Evolutionary conservation across 2,329 filamentous ascomycete species (phyloP).

Genomic region (Thielaviopsis populi): DNA sequence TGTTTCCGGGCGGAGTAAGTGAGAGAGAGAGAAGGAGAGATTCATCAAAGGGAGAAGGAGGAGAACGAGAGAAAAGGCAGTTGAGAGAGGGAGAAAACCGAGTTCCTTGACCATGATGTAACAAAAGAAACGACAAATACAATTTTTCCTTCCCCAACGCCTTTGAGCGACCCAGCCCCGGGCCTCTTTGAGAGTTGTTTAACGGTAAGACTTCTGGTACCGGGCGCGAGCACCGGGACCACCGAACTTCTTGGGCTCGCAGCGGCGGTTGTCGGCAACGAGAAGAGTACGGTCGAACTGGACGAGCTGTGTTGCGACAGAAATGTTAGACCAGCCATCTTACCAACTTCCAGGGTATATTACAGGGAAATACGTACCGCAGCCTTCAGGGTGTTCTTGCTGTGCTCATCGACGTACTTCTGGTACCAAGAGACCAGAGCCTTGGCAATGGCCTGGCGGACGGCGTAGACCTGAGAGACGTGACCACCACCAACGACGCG

Average conservation of each 20-base stretch:
- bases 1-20: constrained; percentile 3
- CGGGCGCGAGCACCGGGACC: constrained; percentile 87
- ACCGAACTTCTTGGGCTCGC: constrained; percentile 97
- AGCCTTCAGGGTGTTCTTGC: constrained; percentile 75
- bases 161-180: constrained; percentile 17
- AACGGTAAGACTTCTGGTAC: constrained; percentile 99
- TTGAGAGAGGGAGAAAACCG: constrained; percentile 18
- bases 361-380: constrained; percentile 13
- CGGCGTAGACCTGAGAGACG: constrained; percentile 92
- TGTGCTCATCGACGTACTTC: constrained; percentile 99
- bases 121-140: constrained; percentile 18
- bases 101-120: constrained; percentile 18
- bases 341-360: not conserved
- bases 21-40: constrained; percentile 9
- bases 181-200: constrained; percentile 30
- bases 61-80: constrained; percentile 17
- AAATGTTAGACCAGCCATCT: constrained; percentile 54
- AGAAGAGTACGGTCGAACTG: constrained; percentile 94
- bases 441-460: constrained; percentile 98
- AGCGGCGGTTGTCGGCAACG: constrained; percentile 96
- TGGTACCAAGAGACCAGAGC: constrained; percentile 71
- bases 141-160: constrained; percentile 18
- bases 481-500: constrained; percentile 95
- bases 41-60: constrained; percentile 7
- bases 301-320: constrained; percentile 39